phyloP scores from a whole-genome alignment of 2,329 filamentous ascomycete genomes.

The Aulographum hederae region DNA sequence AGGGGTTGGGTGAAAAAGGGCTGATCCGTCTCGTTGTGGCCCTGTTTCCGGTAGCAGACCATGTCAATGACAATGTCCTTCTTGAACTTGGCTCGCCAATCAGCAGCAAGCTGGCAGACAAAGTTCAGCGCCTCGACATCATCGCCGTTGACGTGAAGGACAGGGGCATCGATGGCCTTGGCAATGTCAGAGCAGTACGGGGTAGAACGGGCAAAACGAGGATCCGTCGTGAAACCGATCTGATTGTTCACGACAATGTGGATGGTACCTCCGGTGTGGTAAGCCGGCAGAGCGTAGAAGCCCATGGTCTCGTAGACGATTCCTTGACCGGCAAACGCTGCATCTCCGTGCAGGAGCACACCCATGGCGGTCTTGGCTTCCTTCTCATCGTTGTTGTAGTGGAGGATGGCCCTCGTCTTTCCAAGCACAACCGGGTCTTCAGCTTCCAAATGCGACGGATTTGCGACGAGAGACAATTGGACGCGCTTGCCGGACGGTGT shows the following conservation, averaged over 20 bases:
- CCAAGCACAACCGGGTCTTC: conserved; percentile 96
- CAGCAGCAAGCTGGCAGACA: conserved; percentile 87
- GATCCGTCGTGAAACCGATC: conserved; percentile 98
- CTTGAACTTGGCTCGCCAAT: conserved; percentile 98
- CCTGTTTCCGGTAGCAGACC: conserved; percentile 97
- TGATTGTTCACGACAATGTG: conserved; percentile 99
- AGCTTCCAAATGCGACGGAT: conserved; percentile 93
- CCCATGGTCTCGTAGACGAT: conserved; percentile 97
- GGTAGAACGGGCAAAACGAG: conserved; percentile 89
- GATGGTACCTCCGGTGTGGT: conserved; percentile 93
- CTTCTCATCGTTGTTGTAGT: conserved; percentile 96
- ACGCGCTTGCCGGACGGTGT: conserved; percentile 97
- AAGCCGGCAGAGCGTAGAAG: conserved; percentile 87
- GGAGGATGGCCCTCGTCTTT: conserved; percentile 93
- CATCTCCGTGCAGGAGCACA: conserved; percentile 90
- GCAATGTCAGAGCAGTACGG: conserved; percentile 98
- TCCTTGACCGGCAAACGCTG: conserved; percentile 90
- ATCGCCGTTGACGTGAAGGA: conserved; percentile 98
- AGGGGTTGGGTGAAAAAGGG: conserved; percentile 98
- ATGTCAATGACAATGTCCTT: conserved; percentile 95
- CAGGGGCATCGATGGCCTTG: conserved; percentile 93
- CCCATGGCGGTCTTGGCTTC: conserved; percentile 83
- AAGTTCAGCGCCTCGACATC: conserved; percentile 98
- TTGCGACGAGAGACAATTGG: conserved; percentile 95
- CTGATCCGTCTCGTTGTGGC: conserved; percentile 98